phyloP scores from a whole-genome alignment of 441 rosid species.

The Pelargonium exstipulatum region DNA sequence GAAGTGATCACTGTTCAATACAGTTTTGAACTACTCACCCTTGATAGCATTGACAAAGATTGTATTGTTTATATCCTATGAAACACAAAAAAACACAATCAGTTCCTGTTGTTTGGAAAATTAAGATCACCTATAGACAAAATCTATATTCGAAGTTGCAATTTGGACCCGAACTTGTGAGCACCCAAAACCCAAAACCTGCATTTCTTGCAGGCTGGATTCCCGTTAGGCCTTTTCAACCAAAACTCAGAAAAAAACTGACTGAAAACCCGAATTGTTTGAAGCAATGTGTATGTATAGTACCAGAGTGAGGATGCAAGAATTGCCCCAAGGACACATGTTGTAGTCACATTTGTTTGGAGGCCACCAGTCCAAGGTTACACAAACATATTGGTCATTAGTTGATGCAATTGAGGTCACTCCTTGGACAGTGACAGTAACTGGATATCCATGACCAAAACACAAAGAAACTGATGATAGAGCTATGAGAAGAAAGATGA shows the following conservation, averaged over 20 bases:
- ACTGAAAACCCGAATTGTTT: too few relatives aligned
- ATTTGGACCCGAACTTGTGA: too few relatives aligned
- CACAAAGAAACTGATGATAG: constrained; percentile 10
- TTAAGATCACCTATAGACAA: not conserved
- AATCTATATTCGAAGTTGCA: not conserved
- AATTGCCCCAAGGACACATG: constrained; percentile 23
- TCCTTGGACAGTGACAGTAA: constrained; percentile 32
- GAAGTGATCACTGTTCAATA: not conserved
- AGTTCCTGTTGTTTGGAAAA: not conserved
- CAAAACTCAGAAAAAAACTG: too few relatives aligned
- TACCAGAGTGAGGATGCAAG: not conserved
- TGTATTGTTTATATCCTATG: constrained; percentile 42
- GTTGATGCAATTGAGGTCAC: constrained; percentile 37
- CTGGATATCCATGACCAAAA: constrained; percentile 24
- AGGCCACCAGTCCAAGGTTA: constrained; percentile 67
- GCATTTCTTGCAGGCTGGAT: too few relatives aligned
- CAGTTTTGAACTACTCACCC: constrained; percentile 26
- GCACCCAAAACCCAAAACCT: too few relatives aligned
- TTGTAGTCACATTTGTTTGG: constrained; percentile 42
- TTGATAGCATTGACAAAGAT: constrained; percentile 40
- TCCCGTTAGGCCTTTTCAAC: too few relatives aligned
- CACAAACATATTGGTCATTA: constrained; percentile 48
- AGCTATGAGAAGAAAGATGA: not conserved
- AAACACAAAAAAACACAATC: constrained; percentile 3
- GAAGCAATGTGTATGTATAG: too few relatives aligned